A percentile compares a stretch with the other conserved stretches of the same genome.
Evolutionary conservation across 2,329 filamentous ascomycete genomes (phyloP).

Genomic region (Orbilia ellipsospora): DNA sequence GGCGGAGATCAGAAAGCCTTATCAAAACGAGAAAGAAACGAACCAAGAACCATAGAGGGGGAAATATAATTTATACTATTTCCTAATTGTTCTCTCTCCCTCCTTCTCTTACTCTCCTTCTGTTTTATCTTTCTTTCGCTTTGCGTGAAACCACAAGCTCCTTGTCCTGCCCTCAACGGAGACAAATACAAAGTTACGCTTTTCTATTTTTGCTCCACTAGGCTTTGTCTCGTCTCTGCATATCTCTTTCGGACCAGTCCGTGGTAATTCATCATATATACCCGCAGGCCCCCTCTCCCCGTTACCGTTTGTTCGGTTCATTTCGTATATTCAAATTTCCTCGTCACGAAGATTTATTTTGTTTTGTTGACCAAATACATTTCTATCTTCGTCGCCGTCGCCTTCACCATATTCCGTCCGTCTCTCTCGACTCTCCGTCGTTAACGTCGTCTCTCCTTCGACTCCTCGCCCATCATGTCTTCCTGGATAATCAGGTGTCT

Average conservation of each 20-base stretch:
- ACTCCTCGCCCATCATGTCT: slow-evolving; percentile 35
- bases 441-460: slow-evolving; percentile 1
- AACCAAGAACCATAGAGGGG: slow-evolving; percentile 15
- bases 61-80: slow-evolving; percentile 33
- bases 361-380: slow-evolving; percentile 24
- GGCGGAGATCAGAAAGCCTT: slow-evolving; percentile 26
- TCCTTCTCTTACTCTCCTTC: slow-evolving; percentile 4
- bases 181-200: slow-evolving; percentile 44
- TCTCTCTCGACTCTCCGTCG: background rate
- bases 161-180: slow-evolving; percentile 36
- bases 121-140: slow-evolving; percentile 10
- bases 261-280: slow-evolving; percentile 31
- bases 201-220: slow-evolving; percentile 42
- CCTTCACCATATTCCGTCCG: background rate
- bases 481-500: slow-evolving; percentile 57
- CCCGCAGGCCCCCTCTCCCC: slow-evolving; percentile 17
- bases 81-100: slow-evolving; percentile 9
- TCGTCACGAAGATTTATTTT: slow-evolving; percentile 19
- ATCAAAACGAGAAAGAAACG: slow-evolving; percentile 28
- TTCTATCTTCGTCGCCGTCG: slow-evolving; percentile 13
- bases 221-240: slow-evolving; percentile 11
- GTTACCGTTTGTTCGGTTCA: slow-evolving; percentile 29
- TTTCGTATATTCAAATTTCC: slow-evolving; percentile 19
- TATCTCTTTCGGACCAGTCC: slow-evolving; percentile 14
- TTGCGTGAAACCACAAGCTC: slow-evolving; percentile 19